phyloP scores from a whole-genome alignment of 2,329 filamentous ascomycete genomes.

The Sporothrix schenckii region DNA sequence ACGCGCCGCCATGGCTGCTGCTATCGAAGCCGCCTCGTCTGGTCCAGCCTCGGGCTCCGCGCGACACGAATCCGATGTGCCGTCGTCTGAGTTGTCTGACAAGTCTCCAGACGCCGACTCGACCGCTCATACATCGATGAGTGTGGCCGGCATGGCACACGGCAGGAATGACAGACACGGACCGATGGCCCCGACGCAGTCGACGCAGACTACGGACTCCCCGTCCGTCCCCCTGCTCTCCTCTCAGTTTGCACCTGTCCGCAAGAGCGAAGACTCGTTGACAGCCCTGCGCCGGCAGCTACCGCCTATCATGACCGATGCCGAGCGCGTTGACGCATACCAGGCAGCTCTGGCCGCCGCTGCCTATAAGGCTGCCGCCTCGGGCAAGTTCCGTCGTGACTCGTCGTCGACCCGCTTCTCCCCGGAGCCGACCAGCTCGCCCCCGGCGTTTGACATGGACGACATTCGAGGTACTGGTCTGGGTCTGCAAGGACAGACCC shows the following conservation, averaged over 20 bases:
- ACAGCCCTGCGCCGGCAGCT: constrained; percentile 29
- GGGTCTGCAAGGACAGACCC: constrained; percentile 15
- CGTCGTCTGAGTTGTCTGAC: constrained; percentile 47
- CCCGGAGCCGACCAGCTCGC: constrained; percentile 2
- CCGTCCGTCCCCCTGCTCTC: constrained; percentile 22
- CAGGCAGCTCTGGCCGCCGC: constrained; percentile 84
- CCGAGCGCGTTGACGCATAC: constrained; percentile 57
- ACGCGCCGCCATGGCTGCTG: constrained; percentile 41
- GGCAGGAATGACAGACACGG: not conserved
- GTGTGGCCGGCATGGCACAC: constrained; percentile 39
- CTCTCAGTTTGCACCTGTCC: constrained; percentile 28
- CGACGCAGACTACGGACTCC: constrained; percentile 22
- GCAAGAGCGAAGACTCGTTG: constrained; percentile 26
- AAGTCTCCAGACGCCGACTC: constrained; percentile 52
- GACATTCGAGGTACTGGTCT: constrained; percentile 12
- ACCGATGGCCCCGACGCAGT: not conserved
- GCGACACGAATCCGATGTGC: constrained; percentile 50
- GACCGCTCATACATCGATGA: constrained; percentile 58
- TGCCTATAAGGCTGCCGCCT: constrained; percentile 72
- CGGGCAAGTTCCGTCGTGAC: constrained; percentile 72
- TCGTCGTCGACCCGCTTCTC: constrained; percentile 48
- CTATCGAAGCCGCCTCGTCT: constrained; percentile 25
- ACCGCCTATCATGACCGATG: constrained; percentile 34
- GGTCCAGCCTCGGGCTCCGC: not conserved
- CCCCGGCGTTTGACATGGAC: not conserved